A percentile compares a stretch with the other conserved stretches of the same genome.
These are phyloP conservation scores for Chalciporus pseudorubinellus DNA, from an alignment of 768 basidiomycete species.

Conservation along the genomic window DNA sequence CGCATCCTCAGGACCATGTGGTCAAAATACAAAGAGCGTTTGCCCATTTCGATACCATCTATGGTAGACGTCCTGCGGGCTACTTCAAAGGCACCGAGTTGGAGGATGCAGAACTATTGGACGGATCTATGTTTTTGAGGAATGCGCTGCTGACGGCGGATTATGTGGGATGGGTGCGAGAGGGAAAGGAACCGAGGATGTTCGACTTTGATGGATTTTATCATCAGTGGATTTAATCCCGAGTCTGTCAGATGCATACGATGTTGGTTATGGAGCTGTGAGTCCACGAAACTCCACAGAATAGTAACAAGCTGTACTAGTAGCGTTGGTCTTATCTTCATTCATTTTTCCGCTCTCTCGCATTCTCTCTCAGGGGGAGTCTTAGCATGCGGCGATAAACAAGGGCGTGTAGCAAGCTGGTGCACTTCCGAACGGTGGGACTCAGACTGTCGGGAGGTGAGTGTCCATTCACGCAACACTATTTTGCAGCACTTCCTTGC, in stretches of 20 bases:
- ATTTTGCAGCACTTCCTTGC: too few species aligned
- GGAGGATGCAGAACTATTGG: slow-evolving; percentile 30
- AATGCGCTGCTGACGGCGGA: slow-evolving; percentile 31
- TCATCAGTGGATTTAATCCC: slow-evolving; percentile 1
- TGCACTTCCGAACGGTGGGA: too few species aligned
- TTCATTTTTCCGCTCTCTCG: too few species aligned
- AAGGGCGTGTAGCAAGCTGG: too few species aligned
- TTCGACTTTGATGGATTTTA: slow-evolving; percentile 33
- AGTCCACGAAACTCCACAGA: too few species aligned
- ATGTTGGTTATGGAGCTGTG: too few species aligned
- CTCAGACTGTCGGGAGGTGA: too few species aligned
- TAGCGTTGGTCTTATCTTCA: too few species aligned
- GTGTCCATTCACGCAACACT: too few species aligned
- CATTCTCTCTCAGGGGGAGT: too few species aligned
- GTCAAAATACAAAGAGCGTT: slow-evolving; percentile 34
- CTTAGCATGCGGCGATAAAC: too few species aligned
- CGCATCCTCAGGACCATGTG: slow-evolving; percentile 35
- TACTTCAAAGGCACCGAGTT: slow-evolving; percentile 31
- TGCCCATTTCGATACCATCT: slow-evolving; percentile 33
- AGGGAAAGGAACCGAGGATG: slow-evolving; percentile 27
- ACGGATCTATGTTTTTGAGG: slow-evolving; percentile 37
- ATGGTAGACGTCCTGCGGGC: slow-evolving; percentile 25
- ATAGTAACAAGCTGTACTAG: too few species aligned
- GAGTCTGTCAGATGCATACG: neutral
- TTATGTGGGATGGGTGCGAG: slow-evolving; percentile 39